Conservation (phyloP, 306 rosid genomes). For the Sicyos edulis region DNA sequence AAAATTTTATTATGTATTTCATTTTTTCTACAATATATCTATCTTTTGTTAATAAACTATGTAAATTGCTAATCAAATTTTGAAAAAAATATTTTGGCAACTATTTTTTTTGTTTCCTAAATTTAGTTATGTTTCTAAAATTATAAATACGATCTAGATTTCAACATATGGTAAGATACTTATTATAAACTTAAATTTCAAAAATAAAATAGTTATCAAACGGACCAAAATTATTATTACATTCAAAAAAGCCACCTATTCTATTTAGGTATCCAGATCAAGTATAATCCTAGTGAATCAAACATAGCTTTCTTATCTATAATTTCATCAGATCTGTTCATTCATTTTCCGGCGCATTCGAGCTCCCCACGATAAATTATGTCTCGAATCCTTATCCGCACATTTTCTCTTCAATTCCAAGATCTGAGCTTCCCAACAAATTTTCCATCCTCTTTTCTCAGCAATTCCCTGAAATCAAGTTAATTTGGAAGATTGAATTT, state of each 20-base stretch:
- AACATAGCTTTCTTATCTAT: constrained; percentile 1
- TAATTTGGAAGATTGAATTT: neutral
- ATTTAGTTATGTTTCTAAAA: too few species aligned
- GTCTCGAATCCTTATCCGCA: constrained; percentile 34
- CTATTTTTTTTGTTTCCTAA: too few species aligned
- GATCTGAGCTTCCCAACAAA: constrained; percentile 56
- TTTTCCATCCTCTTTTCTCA: constrained; percentile 46
- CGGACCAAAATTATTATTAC: neutral
- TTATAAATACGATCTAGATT: too few species aligned
- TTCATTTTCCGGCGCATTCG: constrained; percentile 63
- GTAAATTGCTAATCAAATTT: too few species aligned
- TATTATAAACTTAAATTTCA: too few species aligned
- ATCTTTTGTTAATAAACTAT: too few species aligned
- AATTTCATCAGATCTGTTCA: constrained; percentile 24
- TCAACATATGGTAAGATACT: too few species aligned
- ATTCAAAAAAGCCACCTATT: neutral
- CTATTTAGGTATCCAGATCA: neutral
- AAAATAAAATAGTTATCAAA: too few species aligned
- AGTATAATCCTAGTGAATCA: neutral
- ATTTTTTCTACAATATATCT: too few species aligned
- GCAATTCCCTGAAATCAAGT: constrained; percentile 41
- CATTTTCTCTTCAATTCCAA: constrained; percentile 58
- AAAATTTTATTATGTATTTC: too few species aligned
- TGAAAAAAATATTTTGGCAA: too few species aligned
- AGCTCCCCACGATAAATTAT: constrained; percentile 69